Evolutionary conservation across 352 stramenopile species (phyloP).

Genomic region (Pythium scleroteichum): DNA sequence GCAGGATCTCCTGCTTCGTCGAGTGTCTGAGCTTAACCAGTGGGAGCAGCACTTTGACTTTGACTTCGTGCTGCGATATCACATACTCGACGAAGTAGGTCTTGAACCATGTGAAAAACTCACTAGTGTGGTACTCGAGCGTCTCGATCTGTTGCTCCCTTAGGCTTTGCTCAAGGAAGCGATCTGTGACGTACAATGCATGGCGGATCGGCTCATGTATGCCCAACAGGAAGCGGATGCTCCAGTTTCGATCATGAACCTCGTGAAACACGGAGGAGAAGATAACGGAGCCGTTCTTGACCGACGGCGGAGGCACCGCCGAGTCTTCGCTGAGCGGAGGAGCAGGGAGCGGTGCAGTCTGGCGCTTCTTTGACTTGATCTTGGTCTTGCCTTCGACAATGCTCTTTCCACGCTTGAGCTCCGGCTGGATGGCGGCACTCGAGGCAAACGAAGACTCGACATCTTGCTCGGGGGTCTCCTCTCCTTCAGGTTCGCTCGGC

Average conservation of each 20-base stretch:
- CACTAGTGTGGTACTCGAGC: constrained; percentile 53
- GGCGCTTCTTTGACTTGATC: constrained; percentile 8
- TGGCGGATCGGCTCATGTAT: constrained; percentile 82
- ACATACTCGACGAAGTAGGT: constrained; percentile 81
- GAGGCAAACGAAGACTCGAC: constrained; percentile 17
- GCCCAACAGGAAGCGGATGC: constrained; percentile 69
- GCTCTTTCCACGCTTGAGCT: constrained; percentile 19
- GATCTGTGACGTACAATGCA: constrained; percentile 81
- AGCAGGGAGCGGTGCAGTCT: constrained; percentile 3
- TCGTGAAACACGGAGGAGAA: constrained; percentile 68
- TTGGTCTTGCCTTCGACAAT: constrained; percentile 1
- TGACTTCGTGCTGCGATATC: constrained; percentile 68
- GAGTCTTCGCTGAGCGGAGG: constrained; percentile 29
- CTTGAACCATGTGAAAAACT: constrained; percentile 85
- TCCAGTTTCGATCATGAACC: constrained; percentile 65
- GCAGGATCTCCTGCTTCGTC: constrained; percentile 63
- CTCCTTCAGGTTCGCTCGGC: neutral
- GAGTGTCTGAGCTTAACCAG: constrained; percentile 60
- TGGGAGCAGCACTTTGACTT: constrained; percentile 62
- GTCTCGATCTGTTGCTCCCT: constrained; percentile 35
- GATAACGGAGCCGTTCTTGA: constrained; percentile 57
- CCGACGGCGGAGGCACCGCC: constrained; percentile 42
- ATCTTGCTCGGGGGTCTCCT: constrained; percentile 9
- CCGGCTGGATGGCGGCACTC: constrained; percentile 9
- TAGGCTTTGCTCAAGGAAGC: constrained; percentile 65